Evolutionary conservation across 208 protist species (phyloP).

Genomic region (Novymonas esmeraldas): DNA sequence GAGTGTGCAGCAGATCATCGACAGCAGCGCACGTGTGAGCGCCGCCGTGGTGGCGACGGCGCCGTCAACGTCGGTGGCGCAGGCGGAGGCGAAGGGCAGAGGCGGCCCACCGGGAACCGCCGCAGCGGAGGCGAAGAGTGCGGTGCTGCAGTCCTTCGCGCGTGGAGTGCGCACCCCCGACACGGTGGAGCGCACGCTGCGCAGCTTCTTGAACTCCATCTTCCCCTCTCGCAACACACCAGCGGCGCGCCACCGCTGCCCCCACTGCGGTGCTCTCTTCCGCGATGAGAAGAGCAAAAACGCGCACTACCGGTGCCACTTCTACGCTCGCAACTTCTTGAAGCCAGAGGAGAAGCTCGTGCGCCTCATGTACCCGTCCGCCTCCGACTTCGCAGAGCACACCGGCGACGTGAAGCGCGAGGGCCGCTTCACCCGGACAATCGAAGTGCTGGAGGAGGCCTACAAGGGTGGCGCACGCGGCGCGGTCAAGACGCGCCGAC

Average conservation of each 20-base stretch:
- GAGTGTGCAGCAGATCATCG: slow-evolving; percentile 34
- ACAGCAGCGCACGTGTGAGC: slow-evolving; percentile 29
- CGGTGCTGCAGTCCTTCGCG: slow-evolving; percentile 23
- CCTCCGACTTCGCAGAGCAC: slow-evolving; percentile 57
- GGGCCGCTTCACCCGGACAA: slow-evolving; percentile 43
- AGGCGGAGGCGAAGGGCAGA: background rate
- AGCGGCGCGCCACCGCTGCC: slow-evolving; percentile 46
- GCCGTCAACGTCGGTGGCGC: background rate
- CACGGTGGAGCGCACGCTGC: slow-evolving; percentile 45
- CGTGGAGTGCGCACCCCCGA: slow-evolving; percentile 38
- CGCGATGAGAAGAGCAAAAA: slow-evolving; percentile 53
- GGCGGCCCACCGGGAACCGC: background rate
- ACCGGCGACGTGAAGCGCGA: slow-evolving; percentile 32
- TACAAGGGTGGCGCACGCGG: slow-evolving; percentile 45
- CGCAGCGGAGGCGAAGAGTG: slow-evolving; percentile 3
- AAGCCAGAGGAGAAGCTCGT: slow-evolving; percentile 69
- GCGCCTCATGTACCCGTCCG: slow-evolving; percentile 64
- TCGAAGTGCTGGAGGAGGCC: slow-evolving; percentile 47
- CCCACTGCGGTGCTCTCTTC: slow-evolving; percentile 67
- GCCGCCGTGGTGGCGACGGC: slow-evolving; percentile 12
- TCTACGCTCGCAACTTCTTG: slow-evolving; percentile 62
- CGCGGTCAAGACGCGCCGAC: slow-evolving; percentile 38
- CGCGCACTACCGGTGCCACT: slow-evolving; percentile 82
- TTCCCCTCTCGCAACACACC: slow-evolving; percentile 45
- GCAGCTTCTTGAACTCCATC: slow-evolving; percentile 67